Conservation (phyloP, 257 asterid genomes). For the Solanum ossicruentum region DNA sequence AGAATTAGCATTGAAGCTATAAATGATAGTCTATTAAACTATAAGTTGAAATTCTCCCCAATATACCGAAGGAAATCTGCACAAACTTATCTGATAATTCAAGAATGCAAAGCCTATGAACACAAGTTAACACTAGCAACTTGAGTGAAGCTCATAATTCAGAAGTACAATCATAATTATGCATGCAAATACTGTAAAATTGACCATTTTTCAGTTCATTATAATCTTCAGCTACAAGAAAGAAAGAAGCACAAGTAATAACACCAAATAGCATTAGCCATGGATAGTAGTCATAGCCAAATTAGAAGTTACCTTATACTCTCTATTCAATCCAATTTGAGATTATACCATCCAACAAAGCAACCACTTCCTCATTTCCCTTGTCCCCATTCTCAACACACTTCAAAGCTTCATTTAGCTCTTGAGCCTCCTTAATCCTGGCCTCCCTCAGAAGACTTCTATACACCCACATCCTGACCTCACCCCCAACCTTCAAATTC, state of each 20-base stretch:
- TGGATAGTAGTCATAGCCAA: neutral
- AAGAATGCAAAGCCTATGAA: neutral
- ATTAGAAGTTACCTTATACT: neutral
- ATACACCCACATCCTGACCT: conserved; percentile 17
- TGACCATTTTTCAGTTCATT: neutral
- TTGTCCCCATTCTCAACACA: conserved; percentile 2
- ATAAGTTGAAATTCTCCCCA: neutral
- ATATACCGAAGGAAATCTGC: neutral
- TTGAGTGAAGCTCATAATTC: neutral
- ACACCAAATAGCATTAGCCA: neutral
- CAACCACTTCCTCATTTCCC: conserved; percentile 18
- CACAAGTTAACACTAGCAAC: neutral
- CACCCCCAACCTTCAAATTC: conserved; percentile 22
- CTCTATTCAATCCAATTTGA: conserved; percentile 33
- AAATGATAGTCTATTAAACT: neutral
- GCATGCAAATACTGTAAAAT: neutral
- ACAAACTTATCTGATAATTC: neutral
- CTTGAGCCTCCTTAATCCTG: conserved; percentile 44
- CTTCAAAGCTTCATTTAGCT: conserved; percentile 23
- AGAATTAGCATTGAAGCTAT: neutral
- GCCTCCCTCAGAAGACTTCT: conserved; percentile 49
- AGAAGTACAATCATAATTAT: neutral
- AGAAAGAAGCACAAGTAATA: neutral
- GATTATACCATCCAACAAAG: conserved; percentile 27
- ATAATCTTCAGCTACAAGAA: neutral